Conservation (phyloP, 805 yeast genomes). For the Candida bentonensis region DNA sequence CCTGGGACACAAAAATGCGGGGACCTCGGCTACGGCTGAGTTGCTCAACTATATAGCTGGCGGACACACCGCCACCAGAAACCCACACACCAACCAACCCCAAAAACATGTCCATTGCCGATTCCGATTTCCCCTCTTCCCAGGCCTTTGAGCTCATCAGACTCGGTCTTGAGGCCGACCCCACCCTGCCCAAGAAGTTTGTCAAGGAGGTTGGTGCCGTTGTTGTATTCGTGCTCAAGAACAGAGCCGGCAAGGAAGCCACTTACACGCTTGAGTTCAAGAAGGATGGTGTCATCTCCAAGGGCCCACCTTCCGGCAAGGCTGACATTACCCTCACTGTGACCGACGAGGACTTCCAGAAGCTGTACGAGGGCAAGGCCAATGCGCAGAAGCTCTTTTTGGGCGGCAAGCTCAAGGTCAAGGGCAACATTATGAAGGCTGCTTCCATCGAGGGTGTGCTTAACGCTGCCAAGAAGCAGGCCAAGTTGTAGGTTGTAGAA, state of each 20-base stretch:
- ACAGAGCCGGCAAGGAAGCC: slow-evolving; percentile 42
- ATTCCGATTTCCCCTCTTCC: slow-evolving; percentile 25
- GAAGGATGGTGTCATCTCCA: slow-evolving; percentile 37
- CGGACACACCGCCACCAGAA: too few relatives aligned
- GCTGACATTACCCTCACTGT: slow-evolving; percentile 55
- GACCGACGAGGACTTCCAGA: slow-evolving; percentile 55
- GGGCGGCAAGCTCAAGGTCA: slow-evolving; percentile 73
- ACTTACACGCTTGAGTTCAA: slow-evolving; percentile 61
- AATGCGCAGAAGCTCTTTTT: slow-evolving; percentile 75
- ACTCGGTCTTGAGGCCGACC: slow-evolving; percentile 18
- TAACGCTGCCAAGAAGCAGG: slow-evolving; percentile 35
- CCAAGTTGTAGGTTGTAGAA: slow-evolving; percentile 34
- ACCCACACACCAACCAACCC: not conserved
- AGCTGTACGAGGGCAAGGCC: slow-evolving; percentile 63
- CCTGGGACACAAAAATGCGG: too few relatives aligned
- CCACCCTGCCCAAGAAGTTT: slow-evolving; percentile 18
- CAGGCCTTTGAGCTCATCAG: slow-evolving; percentile 24
- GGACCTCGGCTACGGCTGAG: too few relatives aligned
- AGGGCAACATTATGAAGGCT: slow-evolving; percentile 87
- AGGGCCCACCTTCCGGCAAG: slow-evolving; percentile 25
- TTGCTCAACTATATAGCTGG: too few relatives aligned
- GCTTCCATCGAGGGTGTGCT: slow-evolving; percentile 57
- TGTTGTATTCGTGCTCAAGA: slow-evolving; percentile 53
- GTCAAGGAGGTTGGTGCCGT: slow-evolving; percentile 41
- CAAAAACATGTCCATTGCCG: slow-evolving; percentile 12